Evolutionary conservation across 352 stramenopile genomes (phyloP).

Genomic region (Globisporangium abappressorium): DNA sequence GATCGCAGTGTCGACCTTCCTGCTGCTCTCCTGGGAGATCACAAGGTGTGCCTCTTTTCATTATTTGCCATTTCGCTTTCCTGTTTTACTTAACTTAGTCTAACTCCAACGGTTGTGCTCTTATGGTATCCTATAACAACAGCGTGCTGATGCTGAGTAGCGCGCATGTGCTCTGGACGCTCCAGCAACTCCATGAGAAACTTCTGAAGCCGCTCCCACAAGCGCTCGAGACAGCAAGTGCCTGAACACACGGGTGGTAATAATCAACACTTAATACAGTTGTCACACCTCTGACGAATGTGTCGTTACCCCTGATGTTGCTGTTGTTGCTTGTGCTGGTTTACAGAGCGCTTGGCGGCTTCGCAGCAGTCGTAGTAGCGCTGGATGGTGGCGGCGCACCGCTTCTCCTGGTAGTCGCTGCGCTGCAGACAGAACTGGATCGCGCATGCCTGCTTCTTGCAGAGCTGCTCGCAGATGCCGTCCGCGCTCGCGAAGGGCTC

Average conservation of each 20-base stretch:
- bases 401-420: constrained; percentile 67
- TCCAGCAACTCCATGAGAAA: constrained; percentile 33
- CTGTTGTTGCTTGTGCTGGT: constrained; percentile 13
- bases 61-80: neutral
- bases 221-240: neutral
- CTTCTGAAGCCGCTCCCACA: constrained; percentile 6
- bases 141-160: constrained; percentile 48
- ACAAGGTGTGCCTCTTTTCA: constrained; percentile 26
- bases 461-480: constrained; percentile 50
- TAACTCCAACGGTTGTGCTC: neutral
- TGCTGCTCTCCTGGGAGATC: constrained; percentile 40
- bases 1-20: constrained; percentile 19
- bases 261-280: neutral
- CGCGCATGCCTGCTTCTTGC: constrained; percentile 72
- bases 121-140: neutral
- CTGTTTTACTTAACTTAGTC: neutral
- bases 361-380: constrained; percentile 75
- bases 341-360: constrained; percentile 31
- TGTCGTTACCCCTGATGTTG: neutral
- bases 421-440: constrained; percentile 84
- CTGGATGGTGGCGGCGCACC: constrained; percentile 57
- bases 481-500: neutral
- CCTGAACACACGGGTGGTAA: neutral
- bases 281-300: neutral
- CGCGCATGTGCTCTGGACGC: constrained; percentile 38